Conservation (phyloP, 805 yeast genomes). For the Lipomyces sp. region DNA sequence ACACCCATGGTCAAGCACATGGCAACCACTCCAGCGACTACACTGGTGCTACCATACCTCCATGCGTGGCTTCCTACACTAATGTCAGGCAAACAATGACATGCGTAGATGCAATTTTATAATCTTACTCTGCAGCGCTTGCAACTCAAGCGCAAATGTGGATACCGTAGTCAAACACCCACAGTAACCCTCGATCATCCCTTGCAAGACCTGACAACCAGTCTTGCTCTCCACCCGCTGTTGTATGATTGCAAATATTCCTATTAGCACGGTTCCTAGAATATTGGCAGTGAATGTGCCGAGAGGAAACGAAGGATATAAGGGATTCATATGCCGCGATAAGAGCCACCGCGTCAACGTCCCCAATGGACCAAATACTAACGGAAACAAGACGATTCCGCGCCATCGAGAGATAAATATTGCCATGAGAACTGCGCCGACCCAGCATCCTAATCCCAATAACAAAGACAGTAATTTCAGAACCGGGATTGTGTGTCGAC, state of each 20-base stretch:
- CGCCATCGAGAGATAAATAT: conserved; percentile 37
- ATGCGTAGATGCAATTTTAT: neutral
- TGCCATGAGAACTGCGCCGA: conserved; percentile 36
- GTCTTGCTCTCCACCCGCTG: conserved; percentile 9
- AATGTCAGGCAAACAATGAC: neutral
- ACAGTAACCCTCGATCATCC: conserved; percentile 39
- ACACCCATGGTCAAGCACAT: conserved; percentile 33
- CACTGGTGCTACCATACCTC: conserved; percentile 27
- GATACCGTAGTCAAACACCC: conserved; percentile 39
- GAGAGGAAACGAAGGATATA: conserved; percentile 31
- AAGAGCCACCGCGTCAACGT: conserved; percentile 36
- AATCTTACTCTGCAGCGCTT: conserved; percentile 21
- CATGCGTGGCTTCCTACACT: conserved; percentile 23
- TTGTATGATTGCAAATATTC: conserved; percentile 30
- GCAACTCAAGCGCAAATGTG: conserved; percentile 38
- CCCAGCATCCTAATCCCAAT: conserved; percentile 36
- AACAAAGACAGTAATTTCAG: conserved; percentile 17
- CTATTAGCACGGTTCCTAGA: conserved; percentile 35
- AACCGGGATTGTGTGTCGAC: conserved; percentile 6
- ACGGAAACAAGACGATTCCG: conserved; percentile 35
- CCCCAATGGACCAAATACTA: conserved; percentile 38
- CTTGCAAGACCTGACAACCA: conserved; percentile 36
- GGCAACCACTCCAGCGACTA: conserved; percentile 18
- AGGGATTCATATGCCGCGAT: conserved; percentile 32
- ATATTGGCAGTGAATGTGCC: conserved; percentile 40